Percentiles rank a stretch among this genome's conserved stretches.
These are phyloP conservation scores for Chiua sp. DNA, from an alignment of 1,284 basidiomycete genomes.

Conservation along the genomic window DNA sequence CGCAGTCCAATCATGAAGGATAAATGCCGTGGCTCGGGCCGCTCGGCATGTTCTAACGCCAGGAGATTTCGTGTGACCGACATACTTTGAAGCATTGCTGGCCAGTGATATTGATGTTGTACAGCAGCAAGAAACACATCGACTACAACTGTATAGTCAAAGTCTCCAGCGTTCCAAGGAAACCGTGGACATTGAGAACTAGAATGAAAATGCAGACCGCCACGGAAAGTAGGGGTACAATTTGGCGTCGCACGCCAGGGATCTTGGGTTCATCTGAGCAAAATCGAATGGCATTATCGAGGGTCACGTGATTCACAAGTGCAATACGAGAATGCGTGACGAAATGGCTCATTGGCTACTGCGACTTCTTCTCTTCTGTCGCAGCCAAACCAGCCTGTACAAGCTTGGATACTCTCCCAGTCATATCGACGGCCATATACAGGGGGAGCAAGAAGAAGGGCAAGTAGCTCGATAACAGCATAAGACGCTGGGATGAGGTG, in stretches of 20 bases:
- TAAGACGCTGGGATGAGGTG: constrained; percentile 47
- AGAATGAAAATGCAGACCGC: no score
- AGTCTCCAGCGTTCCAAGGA: neutral
- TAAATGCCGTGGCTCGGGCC: no score
- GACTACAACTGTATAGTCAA: neutral
- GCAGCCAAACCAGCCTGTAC: constrained; percentile 1
- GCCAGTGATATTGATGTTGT: no score
- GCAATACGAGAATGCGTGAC: neutral
- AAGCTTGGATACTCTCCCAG: constrained; percentile 41
- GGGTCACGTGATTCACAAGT: neutral
- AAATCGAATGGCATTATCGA: no score
- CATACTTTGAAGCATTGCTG: no score
- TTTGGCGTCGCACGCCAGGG: neutral
- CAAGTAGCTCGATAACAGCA: constrained; percentile 75
- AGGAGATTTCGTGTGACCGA: no score
- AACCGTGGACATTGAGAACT: no score
- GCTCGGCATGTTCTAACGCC: no score
- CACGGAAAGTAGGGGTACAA: neutral
- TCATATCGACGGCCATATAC: constrained; percentile 77
- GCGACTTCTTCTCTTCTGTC: constrained; percentile 20
- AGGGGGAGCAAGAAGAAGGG: constrained; percentile 79
- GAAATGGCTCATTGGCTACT: constrained; percentile 7
- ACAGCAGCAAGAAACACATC: no score
- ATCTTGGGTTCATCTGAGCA: no score
- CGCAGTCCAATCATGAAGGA: no score